These are phyloP conservation scores for Didymella sp. DNA, from an alignment of 2,329 filamentous ascomycete genomes.

Conservation along the genomic window DNA sequence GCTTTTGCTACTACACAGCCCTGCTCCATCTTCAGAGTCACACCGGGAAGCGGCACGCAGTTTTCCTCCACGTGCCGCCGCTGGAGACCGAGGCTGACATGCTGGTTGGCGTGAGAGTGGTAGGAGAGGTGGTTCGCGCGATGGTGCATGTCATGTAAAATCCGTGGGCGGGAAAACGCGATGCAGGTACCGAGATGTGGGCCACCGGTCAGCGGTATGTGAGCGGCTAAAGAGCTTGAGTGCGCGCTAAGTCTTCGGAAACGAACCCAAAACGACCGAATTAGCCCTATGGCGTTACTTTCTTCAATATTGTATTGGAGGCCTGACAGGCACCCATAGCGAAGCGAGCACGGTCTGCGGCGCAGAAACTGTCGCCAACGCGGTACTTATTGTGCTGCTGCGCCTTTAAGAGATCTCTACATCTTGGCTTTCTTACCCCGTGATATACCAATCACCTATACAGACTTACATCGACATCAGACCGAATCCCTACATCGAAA, in stretches of 20 bases:
- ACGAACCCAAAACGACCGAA: neutral
- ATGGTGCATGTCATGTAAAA: slow-evolving; percentile 11
- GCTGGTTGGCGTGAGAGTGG: slow-evolving; percentile 39
- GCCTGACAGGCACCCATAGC: slow-evolving; percentile 18
- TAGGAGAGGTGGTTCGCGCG: slow-evolving; percentile 25
- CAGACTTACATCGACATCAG: neutral
- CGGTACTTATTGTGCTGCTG: slow-evolving; percentile 5
- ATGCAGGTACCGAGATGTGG: slow-evolving; percentile 9
- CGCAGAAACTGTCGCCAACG: slow-evolving; percentile 8
- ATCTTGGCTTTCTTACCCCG: neutral
- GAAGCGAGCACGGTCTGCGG: slow-evolving; percentile 8
- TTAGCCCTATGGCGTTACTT: slow-evolving; percentile 7
- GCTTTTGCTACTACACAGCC: slow-evolving; percentile 54
- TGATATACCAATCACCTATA: neutral
- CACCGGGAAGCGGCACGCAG: slow-evolving; percentile 33
- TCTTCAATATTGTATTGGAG: slow-evolving; percentile 18
- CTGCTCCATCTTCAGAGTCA: slow-evolving; percentile 39
- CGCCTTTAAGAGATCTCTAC: neutral
- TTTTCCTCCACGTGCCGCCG: slow-evolving; percentile 54
- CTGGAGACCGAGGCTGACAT: slow-evolving; percentile 46
- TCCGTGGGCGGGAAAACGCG: slow-evolving; percentile 9
- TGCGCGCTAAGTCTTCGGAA: slow-evolving; percentile 11
- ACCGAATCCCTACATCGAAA: neutral
- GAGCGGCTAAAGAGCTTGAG: slow-evolving; percentile 10
- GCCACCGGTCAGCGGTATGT: slow-evolving; percentile 14